Evolutionary conservation across 1,284 basidiomycete species (phyloP).

Genomic region (Boletus semigastroideus): DNA sequence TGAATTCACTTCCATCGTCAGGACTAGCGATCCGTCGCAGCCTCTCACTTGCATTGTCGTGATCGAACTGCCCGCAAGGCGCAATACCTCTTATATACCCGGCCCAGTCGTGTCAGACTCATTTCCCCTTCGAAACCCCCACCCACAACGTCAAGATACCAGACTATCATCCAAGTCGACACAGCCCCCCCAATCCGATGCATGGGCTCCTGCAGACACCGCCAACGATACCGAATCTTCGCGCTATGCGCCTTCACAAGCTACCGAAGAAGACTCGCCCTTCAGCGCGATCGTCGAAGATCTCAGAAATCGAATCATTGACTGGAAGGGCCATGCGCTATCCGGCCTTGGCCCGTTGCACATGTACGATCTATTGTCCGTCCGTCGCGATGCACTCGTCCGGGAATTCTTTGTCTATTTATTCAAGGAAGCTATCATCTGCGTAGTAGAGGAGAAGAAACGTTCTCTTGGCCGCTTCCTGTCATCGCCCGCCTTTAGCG

Average conservation of each 20-base stretch:
- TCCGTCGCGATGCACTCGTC: conserved; percentile 83
- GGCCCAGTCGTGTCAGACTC: conserved; percentile 56
- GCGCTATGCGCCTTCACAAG: conserved; percentile 23
- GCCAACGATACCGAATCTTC: conserved; percentile 26
- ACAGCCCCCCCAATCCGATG: conserved; percentile 32
- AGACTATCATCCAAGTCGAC: conserved; percentile 26
- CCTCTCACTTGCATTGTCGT: conserved; percentile 88
- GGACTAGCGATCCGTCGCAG: conserved; percentile 70
- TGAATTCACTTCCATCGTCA: conserved; percentile 81
- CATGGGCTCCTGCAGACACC: conserved; percentile 30
- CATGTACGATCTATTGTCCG: conserved; percentile 88
- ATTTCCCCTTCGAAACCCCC: conserved; percentile 33
- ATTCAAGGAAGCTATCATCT: conserved; percentile 95
- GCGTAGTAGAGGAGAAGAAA: conserved; percentile 93
- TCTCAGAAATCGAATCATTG: conserved; percentile 82
- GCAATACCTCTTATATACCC: conserved; percentile 54
- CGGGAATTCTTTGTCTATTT: conserved; percentile 94
- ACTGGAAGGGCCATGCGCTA: conserved; percentile 92
- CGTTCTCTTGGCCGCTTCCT: conserved; percentile 72
- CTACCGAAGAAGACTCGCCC: conserved; percentile 58
- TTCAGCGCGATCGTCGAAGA: conserved; percentile 85
- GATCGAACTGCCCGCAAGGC: conserved; percentile 81
- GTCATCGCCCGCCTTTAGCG: conserved; percentile 52
- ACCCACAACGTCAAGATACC: conserved; percentile 34
- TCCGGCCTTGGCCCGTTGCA: conserved; percentile 84